phyloP scores from a whole-genome alignment of 257 asterid genomes.

The Jacaranda copaia region DNA sequence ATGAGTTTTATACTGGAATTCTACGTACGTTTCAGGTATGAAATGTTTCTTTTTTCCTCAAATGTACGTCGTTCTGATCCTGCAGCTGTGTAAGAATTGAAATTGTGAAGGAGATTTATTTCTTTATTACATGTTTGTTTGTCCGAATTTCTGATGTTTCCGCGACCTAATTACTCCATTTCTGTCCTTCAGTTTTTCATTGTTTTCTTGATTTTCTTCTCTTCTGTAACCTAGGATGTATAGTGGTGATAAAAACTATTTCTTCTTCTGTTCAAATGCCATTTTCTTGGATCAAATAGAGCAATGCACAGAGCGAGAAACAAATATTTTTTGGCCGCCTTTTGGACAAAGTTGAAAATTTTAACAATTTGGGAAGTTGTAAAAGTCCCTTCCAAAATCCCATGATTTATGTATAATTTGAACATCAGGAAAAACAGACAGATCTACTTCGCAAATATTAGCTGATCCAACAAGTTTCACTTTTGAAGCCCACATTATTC shows the following conservation, averaged over 20 bases:
- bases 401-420: conserved; percentile 20
- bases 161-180: no score
- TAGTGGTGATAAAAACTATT: neutral
- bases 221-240: neutral
- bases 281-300: neutral
- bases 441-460: conserved; percentile 33
- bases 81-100: neutral
- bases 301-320: neutral
- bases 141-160: no score
- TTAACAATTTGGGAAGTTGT: no score
- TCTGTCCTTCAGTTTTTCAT: neutral
- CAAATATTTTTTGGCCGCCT: no score
- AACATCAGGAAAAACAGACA: conserved; percentile 20
- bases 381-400: no score
- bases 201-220: neutral
- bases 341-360: no score
- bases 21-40: conserved; percentile 46
- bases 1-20: conserved; percentile 42
- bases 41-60: neutral
- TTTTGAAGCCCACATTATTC: neutral
- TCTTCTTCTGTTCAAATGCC: neutral
- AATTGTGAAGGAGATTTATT: neutral
- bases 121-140: neutral
- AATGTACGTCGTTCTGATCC: conserved; percentile 16
- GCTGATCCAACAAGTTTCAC: conserved; percentile 8